Percentiles rank a stretch among this genome's conserved stretches.
Conservation (phyloP, 2,329 filamentous ascomycete genomes). For the Grosmannia penicillata region DNA sequence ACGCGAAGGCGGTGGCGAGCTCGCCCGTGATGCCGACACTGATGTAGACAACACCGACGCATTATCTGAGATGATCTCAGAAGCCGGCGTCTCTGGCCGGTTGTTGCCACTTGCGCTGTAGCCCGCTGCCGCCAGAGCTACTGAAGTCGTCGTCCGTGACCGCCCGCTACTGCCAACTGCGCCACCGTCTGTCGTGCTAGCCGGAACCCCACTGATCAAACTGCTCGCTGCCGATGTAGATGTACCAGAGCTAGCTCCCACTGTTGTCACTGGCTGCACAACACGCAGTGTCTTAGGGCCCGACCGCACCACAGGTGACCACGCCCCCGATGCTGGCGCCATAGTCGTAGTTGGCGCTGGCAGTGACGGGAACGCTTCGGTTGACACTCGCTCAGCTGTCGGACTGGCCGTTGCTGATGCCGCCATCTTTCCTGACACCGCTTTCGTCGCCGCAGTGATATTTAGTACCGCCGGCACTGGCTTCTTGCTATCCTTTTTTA, state of each 20-base stretch:
- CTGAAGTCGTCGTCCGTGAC: too few species aligned
- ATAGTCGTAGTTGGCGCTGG: constrained; percentile 27
- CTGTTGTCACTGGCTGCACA: constrained; percentile 34
- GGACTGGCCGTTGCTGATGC: constrained; percentile 5
- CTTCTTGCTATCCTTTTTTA: constrained; percentile 17
- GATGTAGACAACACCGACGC: constrained; percentile 47
- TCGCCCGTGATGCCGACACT: constrained; percentile 47
- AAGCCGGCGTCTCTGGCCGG: constrained; percentile 57
- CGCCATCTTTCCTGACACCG: constrained; percentile 13
- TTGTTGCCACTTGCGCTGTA: constrained; percentile 8
- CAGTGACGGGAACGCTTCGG: constrained; percentile 32
- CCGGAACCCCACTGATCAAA: constrained; percentile 5
- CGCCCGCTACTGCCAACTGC: too few species aligned
- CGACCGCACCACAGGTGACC: constrained; percentile 35
- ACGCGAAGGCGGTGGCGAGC: constrained; percentile 51
- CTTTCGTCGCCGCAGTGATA: constrained; percentile 33
- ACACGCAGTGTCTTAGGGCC: constrained; percentile 55
- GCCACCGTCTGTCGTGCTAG: too few species aligned
- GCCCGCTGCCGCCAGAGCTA: neutral
- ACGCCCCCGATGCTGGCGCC: constrained; percentile 23
- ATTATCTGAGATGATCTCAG: constrained; percentile 63
- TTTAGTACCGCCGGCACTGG: constrained; percentile 28
- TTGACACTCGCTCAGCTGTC: constrained; percentile 18
- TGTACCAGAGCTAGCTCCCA: too few species aligned
- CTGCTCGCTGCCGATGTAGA: too few species aligned